Base-by-base conservation (phyloP, 176 grass and related monocot genomes). In the Stipa capillata region DNA sequence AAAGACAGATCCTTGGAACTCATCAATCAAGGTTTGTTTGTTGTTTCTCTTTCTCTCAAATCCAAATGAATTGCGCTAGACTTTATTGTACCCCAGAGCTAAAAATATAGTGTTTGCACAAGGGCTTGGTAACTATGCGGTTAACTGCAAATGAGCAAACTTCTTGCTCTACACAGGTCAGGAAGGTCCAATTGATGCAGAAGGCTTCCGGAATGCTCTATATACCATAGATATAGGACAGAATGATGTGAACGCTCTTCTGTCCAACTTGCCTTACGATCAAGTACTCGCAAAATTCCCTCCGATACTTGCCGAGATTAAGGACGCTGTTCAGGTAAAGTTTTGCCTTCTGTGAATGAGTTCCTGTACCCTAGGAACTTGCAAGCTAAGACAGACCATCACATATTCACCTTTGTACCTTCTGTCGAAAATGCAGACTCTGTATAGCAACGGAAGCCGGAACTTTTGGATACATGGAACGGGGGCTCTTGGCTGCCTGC, bases 141-240 rank as follows among this genome's bases (percentile, higher is more conserved):
- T 29, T 43, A 18, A 68, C 5, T 14, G 39, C 39, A 76, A 61
- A 81, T 60, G 63, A 65, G 31, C 34, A 78, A 40, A 12, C 17
- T 24, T 77, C 2, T 67, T 82, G 35, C 72, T 24, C 53, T 79
- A 80, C 37, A 16, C 77, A 97, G 93, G 87, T 23, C 31, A 50
- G n/a, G 77, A 51, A 35, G 93, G 71, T 72, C 83, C 85, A 69
- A 31, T 85, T 4, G 64, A 57, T 55, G 81, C 65, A 51, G 44
- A 89, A 51, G 86, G 79, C 32, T 97, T 97, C 58, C 69, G 61
- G 37, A 89, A 87, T 69, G 94, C 91, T 12, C 58, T 97, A 14
- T 97, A 97, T 76, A 87, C 69, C 45, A 89, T 97, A 68, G 94
- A 97, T 63, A 97, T 97, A 70, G 91, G 94, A 56, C 88, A 97